These are phyloP conservation scores for Cyclostephanos invisitatus DNA, from an alignment of 108 stramenopile genomes.

Conservation along the genomic window DNA sequence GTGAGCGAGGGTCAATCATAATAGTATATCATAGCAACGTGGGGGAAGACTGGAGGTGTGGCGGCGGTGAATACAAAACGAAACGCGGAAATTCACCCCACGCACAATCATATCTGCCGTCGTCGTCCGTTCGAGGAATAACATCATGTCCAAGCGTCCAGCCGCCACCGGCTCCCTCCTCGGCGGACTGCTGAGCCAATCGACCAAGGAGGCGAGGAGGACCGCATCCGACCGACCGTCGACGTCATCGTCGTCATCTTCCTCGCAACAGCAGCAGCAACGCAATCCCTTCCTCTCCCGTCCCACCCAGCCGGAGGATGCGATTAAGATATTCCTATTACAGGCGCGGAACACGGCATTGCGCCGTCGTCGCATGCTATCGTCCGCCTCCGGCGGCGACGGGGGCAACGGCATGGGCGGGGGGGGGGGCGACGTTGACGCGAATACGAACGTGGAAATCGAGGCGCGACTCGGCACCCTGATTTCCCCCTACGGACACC, in stretches of 20 bases:
- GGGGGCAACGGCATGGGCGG: background rate
- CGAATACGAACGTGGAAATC: constrained; percentile 53
- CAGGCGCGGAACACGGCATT: constrained; percentile 63
- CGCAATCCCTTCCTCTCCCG: constrained; percentile 62
- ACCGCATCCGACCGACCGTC: constrained; percentile 23
- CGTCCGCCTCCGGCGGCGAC: constrained; percentile 13
- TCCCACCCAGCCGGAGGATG: constrained; percentile 70
- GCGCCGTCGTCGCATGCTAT: constrained; percentile 10
- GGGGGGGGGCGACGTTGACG: too few species aligned
- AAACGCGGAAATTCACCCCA: too few species aligned
- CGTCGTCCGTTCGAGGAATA: background rate
- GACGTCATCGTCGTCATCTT: background rate
- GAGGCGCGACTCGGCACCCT: constrained; percentile 81
- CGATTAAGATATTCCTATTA: constrained; percentile 64
- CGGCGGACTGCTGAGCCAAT: constrained; percentile 21
- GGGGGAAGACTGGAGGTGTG: too few species aligned
- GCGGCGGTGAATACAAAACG: too few species aligned
- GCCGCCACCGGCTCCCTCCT: constrained; percentile 9
- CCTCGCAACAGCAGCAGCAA: background rate
- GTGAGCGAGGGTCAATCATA: too few species aligned
- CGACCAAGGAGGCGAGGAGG: constrained; percentile 31
- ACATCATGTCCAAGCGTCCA: constrained; percentile 28
- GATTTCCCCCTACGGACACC: constrained; percentile 53
- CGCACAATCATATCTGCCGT: too few species aligned
- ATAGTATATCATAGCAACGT: too few species aligned